A percentile compares a stretch with the other conserved stretches of the same genome.
These are phyloP conservation scores for Malassezia japonica DNA, from an alignment of 1,284 basidiomycete genomes.

Conservation along the genomic window DNA sequence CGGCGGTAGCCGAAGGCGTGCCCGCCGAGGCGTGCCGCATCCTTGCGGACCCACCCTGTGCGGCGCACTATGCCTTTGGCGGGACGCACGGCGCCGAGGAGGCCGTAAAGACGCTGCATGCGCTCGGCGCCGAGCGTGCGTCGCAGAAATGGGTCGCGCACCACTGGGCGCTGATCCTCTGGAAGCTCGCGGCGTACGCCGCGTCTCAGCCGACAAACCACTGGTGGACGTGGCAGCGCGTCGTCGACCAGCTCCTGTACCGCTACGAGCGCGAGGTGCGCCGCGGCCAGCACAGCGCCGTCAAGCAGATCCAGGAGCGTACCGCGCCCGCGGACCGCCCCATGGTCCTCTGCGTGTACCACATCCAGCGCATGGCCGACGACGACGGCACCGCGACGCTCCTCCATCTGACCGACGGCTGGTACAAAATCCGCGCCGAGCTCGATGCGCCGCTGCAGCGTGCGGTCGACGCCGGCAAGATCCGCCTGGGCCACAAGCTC, in stretches of 20 bases:
- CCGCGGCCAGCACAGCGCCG: constrained; percentile 64
- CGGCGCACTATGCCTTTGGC: constrained; percentile 28
- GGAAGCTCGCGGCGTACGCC: constrained; percentile 60
- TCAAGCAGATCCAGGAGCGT: constrained; percentile 66
- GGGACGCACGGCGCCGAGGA: constrained; percentile 18
- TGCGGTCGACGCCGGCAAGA: constrained; percentile 60
- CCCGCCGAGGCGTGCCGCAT: constrained; percentile 31
- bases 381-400: constrained; percentile 40
- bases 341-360: constrained; percentile 74
- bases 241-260: constrained; percentile 72
- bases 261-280: constrained; percentile 84
- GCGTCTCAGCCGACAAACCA: not conserved
- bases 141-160: constrained; percentile 75
- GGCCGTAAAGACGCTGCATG: constrained; percentile 22
- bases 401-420: constrained; percentile 87
- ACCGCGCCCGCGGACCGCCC: constrained; percentile 64
- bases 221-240: constrained; percentile 45
- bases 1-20: constrained; percentile 24
- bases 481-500: constrained; percentile 73
- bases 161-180: constrained; percentile 79
- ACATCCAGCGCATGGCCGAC: constrained; percentile 52
- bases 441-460: constrained; percentile 64
- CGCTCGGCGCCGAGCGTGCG: constrained; percentile 51
- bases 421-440: constrained; percentile 74
- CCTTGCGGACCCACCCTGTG: constrained; percentile 21